Conservation (phyloP, 495 filamentous ascomycete genomes). For the Apodospora peruviana region DNA sequence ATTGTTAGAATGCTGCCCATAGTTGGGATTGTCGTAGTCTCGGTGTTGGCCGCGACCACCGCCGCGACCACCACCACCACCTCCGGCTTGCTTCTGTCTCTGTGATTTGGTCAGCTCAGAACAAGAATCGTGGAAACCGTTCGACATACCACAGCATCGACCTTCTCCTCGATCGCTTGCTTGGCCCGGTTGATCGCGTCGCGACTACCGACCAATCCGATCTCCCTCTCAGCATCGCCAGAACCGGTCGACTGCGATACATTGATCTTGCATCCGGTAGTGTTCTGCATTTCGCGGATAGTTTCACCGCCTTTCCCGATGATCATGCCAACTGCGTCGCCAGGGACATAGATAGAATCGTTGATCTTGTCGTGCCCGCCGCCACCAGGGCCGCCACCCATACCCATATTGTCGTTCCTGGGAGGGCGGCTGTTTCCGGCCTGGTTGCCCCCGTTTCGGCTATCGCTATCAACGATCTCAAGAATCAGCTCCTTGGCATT, state of each 20-base stretch:
- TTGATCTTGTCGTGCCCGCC: conserved; percentile 59
- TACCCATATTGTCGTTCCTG: conserved; percentile 28
- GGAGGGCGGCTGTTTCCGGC: conserved; percentile 21
- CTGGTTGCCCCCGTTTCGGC: conserved; percentile 43
- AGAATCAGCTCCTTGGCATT: conserved; percentile 73
- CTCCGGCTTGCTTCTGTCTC: conserved; percentile 49
- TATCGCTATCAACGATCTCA: conserved; percentile 84
- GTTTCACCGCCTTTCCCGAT: conserved; percentile 85
- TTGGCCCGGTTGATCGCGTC: conserved; percentile 69
- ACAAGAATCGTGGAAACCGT: conserved; percentile 12
- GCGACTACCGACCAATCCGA: conserved; percentile 68
- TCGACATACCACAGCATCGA: conserved; percentile 67
- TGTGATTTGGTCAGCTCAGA: conserved; percentile 18
- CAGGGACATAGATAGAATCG: conserved; percentile 74
- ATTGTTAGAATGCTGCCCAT: conserved; percentile 30
- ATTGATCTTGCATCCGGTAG: conserved; percentile 83
- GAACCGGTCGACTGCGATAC: conserved; percentile 67
- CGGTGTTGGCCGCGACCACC: conserved; percentile 39
- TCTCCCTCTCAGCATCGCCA: conserved; percentile 68
- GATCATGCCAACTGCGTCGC: conserved; percentile 85
- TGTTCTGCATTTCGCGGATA: conserved; percentile 79
- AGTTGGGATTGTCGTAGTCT: conserved; percentile 39
- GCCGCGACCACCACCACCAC: conserved; percentile 38
- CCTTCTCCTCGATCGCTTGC: conserved; percentile 75
- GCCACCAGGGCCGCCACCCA: conserved; percentile 31